Base-by-base conservation (phyloP, 2,329 filamentous ascomycete genomes). In the Alternaria postmessia region DNA sequence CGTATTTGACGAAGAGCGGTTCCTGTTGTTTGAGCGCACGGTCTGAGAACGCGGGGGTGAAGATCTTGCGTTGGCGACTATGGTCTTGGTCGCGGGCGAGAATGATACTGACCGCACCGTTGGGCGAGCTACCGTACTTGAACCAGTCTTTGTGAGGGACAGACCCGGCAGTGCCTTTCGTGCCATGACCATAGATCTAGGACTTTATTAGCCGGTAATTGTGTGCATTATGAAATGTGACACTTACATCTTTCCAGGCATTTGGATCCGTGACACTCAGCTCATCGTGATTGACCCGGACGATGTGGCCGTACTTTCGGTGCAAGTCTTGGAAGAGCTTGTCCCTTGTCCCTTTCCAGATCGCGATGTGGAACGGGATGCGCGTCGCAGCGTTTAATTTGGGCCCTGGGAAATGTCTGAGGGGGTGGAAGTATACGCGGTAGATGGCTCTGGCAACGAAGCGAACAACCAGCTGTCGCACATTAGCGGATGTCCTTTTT, bases 391-490 rank as follows among this genome's bases (percentile, higher is more conserved):
- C 76, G 55, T 68, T 61, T 7, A 78, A 53, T 39, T 70, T 78
- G 1, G 82, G 81, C 2, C 81, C 83, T 9, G 82, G 82, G 46
- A 78, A 81, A 43, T 75, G 76, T 43, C 75, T 72, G 1, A 67
- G 59, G 3, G 77, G 65, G 16, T 68, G 63, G 53, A 82, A 78
- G 65, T 76, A 81, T 16, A 79, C 67, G 54, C 72, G 73, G 63
- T 81, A 79, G 36, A 80, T 66, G 24, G 58, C 71, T 53, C 62
- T 66, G 11, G 39, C 43, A 34, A 71, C n/a, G 42, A 64, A 67
- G 26, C 64, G 65, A 48, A 61, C 24, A 22, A 65, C 9, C 20
- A 63, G 9, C 69, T 72, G 43, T 36, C 5, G 22, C 22, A 22
- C 20, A 14, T 64, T 59, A 67, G 57, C 12, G 6, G 24, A 9